These are phyloP conservation scores for Fusarium coicis DNA, from an alignment of 2,329 filamentous ascomycete genomes.

Conservation along the genomic window DNA sequence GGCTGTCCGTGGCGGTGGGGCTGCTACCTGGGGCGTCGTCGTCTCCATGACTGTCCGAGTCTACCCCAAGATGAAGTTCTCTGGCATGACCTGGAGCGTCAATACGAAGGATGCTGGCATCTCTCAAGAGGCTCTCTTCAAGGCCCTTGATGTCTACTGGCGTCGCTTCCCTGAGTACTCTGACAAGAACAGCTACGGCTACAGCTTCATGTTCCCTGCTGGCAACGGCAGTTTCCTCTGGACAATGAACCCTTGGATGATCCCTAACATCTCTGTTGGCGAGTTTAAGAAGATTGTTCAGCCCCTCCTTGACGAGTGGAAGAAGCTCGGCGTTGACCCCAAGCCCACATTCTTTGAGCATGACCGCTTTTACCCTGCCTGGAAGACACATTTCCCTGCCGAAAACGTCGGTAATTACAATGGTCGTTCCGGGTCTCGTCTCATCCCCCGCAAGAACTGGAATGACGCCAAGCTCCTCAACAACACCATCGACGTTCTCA, in stretches of 20 bases:
- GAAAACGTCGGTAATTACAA: slow-evolving; percentile 41
- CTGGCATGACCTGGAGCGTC: slow-evolving; percentile 46
- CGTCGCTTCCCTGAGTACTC: slow-evolving; percentile 43
- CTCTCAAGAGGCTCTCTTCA: slow-evolving; percentile 46
- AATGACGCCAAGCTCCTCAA: slow-evolving; percentile 17
- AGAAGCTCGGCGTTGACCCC: slow-evolving; percentile 44
- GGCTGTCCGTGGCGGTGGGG: slow-evolving; percentile 68
- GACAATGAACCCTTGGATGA: slow-evolving; percentile 46
- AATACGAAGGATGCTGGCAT: slow-evolving; percentile 41
- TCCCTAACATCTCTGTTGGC: slow-evolving; percentile 43
- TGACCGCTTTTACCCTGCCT: slow-evolving; percentile 45
- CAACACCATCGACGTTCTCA: slow-evolving; percentile 25
- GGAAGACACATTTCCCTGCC: slow-evolving; percentile 40
- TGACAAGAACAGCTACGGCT: slow-evolving; percentile 41
- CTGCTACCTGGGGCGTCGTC: slow-evolving; percentile 58
- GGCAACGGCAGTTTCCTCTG: slow-evolving; percentile 47
- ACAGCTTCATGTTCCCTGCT: slow-evolving; percentile 39
- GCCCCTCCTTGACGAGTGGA: slow-evolving; percentile 46
- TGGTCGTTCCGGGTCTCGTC: slow-evolving; percentile 43
- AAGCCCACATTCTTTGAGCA: slow-evolving; percentile 42
- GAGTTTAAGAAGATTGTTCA: slow-evolving; percentile 41
- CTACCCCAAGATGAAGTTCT: slow-evolving; percentile 48
- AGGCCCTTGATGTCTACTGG: slow-evolving; percentile 39
- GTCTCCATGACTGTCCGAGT: slow-evolving; percentile 51
- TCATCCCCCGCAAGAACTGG: slow-evolving; percentile 41